phyloP scores from a whole-genome alignment of 352 stramenopile genomes.

The Aphanomyces stellatus region DNA sequence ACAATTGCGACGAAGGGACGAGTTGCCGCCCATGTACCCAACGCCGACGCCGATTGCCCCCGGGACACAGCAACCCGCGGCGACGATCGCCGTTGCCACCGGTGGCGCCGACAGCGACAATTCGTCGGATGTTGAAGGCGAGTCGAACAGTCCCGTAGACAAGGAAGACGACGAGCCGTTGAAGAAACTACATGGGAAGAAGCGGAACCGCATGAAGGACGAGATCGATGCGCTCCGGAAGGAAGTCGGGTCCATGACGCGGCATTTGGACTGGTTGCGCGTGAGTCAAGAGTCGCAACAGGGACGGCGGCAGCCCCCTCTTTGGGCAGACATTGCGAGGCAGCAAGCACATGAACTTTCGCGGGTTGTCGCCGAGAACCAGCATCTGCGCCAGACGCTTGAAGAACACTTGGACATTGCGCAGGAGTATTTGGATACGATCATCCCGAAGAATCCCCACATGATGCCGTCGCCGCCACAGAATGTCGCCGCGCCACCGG shows the following conservation, averaged over 20 bases:
- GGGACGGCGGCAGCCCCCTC: neutral
- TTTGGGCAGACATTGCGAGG: conserved; percentile 19
- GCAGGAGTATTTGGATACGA: conserved; percentile 17
- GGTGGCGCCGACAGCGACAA: neutral
- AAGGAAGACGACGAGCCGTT: conserved; percentile 8
- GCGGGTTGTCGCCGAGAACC: conserved; percentile 4
- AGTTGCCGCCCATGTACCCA: neutral
- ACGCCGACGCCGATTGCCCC: neutral
- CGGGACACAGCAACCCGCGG: neutral
- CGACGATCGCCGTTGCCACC: neutral
- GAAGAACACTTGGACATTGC: conserved; percentile 17
- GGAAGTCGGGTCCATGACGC: conserved; percentile 14
- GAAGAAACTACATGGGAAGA: conserved; percentile 8
- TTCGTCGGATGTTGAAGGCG: conserved; percentile 12
- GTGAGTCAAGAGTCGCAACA: neutral
- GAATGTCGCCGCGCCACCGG: too few species aligned
- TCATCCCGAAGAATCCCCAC: conserved; percentile 4
- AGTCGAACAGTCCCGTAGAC: too few species aligned
- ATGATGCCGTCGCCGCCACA: neutral
- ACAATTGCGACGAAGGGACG: neutral
- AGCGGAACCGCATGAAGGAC: conserved; percentile 21
- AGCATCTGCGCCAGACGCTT: conserved; percentile 15
- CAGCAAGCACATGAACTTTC: conserved; percentile 11
- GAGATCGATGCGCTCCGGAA: conserved; percentile 18
- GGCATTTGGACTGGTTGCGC: conserved; percentile 4